Evolutionary conservation across 768 basidiomycete species (phyloP).

Genomic region (Lactarius evosmus): DNA sequence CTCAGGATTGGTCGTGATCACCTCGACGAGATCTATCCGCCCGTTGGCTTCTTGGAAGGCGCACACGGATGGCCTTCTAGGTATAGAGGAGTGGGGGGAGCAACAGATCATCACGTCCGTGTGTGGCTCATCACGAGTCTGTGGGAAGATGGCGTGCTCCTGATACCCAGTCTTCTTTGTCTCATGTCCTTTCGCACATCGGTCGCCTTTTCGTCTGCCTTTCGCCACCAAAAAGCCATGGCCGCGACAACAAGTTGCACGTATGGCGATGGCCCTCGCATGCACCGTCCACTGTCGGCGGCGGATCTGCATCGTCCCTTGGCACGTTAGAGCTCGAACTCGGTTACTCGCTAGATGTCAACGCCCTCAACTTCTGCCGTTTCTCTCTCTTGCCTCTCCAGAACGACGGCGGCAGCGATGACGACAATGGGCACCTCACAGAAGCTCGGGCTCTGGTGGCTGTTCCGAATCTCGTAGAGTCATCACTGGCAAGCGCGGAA

Average conservation of each 20-base stretch:
- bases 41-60: slow-evolving; percentile 72
- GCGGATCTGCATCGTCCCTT: slow-evolving; percentile 53
- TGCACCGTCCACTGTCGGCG: slow-evolving; percentile 42
- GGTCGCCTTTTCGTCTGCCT: background rate
- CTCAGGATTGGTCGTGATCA: slow-evolving; percentile 71
- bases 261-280: slow-evolving; percentile 60
- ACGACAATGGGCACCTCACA: background rate
- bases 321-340: slow-evolving; percentile 50
- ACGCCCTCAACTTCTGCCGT: slow-evolving; percentile 91
- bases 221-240: slow-evolving; percentile 54
- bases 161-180: background rate
- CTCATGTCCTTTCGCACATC: too few species aligned
- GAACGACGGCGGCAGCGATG: slow-evolving; percentile 26
- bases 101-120: slow-evolving; percentile 72
- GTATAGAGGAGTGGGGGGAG: slow-evolving; percentile 69
- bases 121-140: slow-evolving; percentile 1
- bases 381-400: slow-evolving; percentile 59
- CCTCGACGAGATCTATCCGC: slow-evolving; percentile 74
- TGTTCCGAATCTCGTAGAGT: slow-evolving; percentile 86
- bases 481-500: slow-evolving; percentile 56
- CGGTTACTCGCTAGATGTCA: slow-evolving; percentile 76
- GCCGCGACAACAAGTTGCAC: slow-evolving; percentile 82
- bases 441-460: slow-evolving; percentile 54
- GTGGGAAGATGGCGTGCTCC: background rate
- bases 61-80: slow-evolving; percentile 74